Base-by-base conservation (phyloP, 1,284 basidiomycete genomes). In the Testicularia cyperi region DNA sequence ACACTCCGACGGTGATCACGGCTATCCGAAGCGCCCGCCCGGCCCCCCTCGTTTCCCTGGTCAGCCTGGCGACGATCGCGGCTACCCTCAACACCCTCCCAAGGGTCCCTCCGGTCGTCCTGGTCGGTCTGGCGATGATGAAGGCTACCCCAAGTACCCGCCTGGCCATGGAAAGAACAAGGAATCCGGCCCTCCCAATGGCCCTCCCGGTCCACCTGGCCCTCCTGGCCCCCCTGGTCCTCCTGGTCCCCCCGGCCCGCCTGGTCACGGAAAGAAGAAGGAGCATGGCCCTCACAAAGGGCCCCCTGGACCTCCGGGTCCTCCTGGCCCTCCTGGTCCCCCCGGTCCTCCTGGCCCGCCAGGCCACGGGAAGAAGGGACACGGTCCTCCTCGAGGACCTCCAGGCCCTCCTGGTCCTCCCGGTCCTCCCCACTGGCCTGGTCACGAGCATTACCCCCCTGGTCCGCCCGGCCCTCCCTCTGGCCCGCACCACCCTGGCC, bases 381-480 rank as follows among this genome's bases (percentile, higher is more conserved):
- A n/a, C n/a, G 25, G 25, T n/a, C 25, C 25, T 27, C 25, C 25
- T 27, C 25, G 25, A 27, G 25, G 25, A 9, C 25, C 25, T 27
- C n/a, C 9, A 27, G n/a, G 26, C 9, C 31, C 20, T 4, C 31
- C 14, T 22, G 31, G 31, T 19, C 31, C 31, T 33, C 31, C 30
- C 7, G 31, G 31, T 13, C 31, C 31, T 33, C 31, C 31, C 18
- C 18, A n/a, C 9, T 10, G 9, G 26, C 26, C 26, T 19, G 33
- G 29, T 2, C 48, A 30, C 12, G 41, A 35, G 3, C 47, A 43
- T 18, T 38, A 35, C 22, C 45, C 35, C 18, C 38, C 30, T n/a
- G 38, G 28, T 2, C 37, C 36, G 30, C 48, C 48, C 9, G 37
- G 40, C 28, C 40, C 29, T 5, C 40, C 38, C 16, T 33, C 37